Evolutionary conservation across 164 flowering plant genomes (phyloP).

Genomic region (Sextonia rubra): DNA sequence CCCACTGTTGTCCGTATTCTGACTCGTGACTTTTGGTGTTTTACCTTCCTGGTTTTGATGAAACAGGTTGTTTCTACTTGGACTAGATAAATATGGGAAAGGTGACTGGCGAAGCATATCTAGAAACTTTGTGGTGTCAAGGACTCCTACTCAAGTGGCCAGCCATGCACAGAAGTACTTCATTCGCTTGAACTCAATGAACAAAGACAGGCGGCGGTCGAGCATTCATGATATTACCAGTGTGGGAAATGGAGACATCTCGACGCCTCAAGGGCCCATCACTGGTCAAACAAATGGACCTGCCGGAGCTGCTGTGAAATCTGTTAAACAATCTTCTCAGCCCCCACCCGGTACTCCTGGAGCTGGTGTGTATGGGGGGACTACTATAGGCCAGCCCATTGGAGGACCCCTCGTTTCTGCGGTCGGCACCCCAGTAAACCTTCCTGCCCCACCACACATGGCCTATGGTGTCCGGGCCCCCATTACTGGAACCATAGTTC

Average conservation of each 20-base stretch:
- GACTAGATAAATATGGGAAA: constrained; percentile 90
- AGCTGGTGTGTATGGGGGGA: constrained; percentile 52
- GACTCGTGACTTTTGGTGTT: neutral
- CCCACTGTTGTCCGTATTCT: neutral
- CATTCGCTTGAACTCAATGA: constrained; percentile 87
- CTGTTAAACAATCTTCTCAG: constrained; percentile 48
- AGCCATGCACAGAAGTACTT: constrained; percentile 96
- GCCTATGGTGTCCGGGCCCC: constrained; percentile 73
- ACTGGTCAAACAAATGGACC: constrained; percentile 68
- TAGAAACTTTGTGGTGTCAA: constrained; percentile 79
- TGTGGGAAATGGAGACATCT: constrained; percentile 51
- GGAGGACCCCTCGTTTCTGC: constrained; percentile 81
- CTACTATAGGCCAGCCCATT: constrained; percentile 78
- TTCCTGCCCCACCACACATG: constrained; percentile 61
- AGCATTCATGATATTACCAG: constrained; percentile 94
- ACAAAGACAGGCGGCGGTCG: constrained; percentile 86
- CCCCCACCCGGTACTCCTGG: constrained; percentile 37
- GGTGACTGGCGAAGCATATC: constrained; percentile 98
- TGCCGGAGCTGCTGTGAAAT: constrained; percentile 38
- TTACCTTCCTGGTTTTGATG: neutral
- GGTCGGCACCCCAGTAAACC: constrained; percentile 81
- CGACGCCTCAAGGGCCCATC: constrained; percentile 69
- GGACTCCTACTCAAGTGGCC: constrained; percentile 94
- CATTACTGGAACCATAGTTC: constrained; percentile 56
- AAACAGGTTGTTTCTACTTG: constrained; percentile 80